Base-by-base conservation (phyloP, 2,329 filamentous ascomycete genomes). In the Hawksworthiomyces lignivorus region DNA sequence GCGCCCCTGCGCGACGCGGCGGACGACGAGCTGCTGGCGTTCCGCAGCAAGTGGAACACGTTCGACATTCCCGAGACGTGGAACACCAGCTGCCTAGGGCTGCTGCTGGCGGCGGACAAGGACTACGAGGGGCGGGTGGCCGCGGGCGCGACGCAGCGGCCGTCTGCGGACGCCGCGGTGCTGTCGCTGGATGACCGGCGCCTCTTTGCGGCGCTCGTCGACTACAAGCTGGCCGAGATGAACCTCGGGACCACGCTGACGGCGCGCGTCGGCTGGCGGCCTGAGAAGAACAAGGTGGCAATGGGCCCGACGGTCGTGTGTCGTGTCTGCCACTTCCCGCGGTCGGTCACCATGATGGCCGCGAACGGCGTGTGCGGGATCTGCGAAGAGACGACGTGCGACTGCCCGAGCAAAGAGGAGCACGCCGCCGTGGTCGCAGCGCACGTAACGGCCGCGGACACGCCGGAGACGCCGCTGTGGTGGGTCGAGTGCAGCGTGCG, bases 341-440 rank as follows among this genome's bases (percentile, higher is more conserved):
- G 70, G 5, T 73, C 70, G 0, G 68, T 73, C 15, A 71, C 69
- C 7, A 56, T 72, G 10, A 73, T 73, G 70, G 59, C 56, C 1
- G 18, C 46, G 1, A 48, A 56, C 8, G 55, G 58, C 1, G 36
- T 60, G 11, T 73, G 69, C 41, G 69, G 69, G 4, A 41, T 67
- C 7, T 74, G 69, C 39, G 46, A 48, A 7, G n/a, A 34, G 8
- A 34, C 35, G 15, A 20, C 35, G 4, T 38, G 43, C 5, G 46
- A 37, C 24, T 61, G 54, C n/a, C 22, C 34, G n/a, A 43, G 46
- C 8, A 20, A 22, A 1, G 41, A 54, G 8, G 53, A 61, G 10
- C 48, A 56, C 18, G 47, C 55, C 4, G 48, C 50, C 5, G 42
- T 48, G 7, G 9, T 54, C 11, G 35, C 44, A 3, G 48, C 48